A percentile compares a stretch with the other conserved stretches of the same genome.
phyloP scores from a whole-genome alignment of 1,139 yeast genomes.

The Blastobotrys raffinosifermentans region DNA sequence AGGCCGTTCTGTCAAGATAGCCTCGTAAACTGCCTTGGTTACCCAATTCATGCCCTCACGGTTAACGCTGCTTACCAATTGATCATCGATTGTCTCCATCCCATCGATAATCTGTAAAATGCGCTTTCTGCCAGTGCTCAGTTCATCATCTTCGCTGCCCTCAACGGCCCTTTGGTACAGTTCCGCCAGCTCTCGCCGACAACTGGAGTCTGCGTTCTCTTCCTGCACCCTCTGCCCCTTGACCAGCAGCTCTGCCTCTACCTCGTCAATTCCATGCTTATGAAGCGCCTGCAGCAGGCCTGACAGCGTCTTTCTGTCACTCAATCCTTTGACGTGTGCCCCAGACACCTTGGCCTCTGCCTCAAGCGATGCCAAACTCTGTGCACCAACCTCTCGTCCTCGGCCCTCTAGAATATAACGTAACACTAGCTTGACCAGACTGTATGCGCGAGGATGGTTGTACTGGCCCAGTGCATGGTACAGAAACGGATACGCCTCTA shows the following conservation, averaged over 20 bases:
- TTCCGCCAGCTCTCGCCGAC: neutral
- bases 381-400: conserved; percentile 1
- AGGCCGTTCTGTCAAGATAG: neutral
- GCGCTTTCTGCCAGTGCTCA: neutral
- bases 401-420: conserved; percentile 2
- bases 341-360: conserved; percentile 2
- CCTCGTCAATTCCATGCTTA: conserved; percentile 4
- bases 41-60: conserved; percentile 1
- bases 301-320: no score
- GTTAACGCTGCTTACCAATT: neutral
- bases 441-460: conserved; percentile 5
- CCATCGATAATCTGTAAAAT: neutral
- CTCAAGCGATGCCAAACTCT: conserved; percentile 3
- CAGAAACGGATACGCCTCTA: conserved; percentile 4
- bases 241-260: conserved; percentile 1
- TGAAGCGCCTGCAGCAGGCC: conserved; percentile 1
- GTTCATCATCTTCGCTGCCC: neutral
- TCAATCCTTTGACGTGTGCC: neutral
- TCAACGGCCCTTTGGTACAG: neutral
- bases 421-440: conserved; percentile 5
- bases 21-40: neutral
- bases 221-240: neutral
- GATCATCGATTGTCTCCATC: neutral
- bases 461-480: conserved; percentile 5
- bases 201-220: neutral